These are phyloP conservation scores for Penicillium maclennaniae DNA, from an alignment of 495 filamentous ascomycete species.

Conservation along the genomic window DNA sequence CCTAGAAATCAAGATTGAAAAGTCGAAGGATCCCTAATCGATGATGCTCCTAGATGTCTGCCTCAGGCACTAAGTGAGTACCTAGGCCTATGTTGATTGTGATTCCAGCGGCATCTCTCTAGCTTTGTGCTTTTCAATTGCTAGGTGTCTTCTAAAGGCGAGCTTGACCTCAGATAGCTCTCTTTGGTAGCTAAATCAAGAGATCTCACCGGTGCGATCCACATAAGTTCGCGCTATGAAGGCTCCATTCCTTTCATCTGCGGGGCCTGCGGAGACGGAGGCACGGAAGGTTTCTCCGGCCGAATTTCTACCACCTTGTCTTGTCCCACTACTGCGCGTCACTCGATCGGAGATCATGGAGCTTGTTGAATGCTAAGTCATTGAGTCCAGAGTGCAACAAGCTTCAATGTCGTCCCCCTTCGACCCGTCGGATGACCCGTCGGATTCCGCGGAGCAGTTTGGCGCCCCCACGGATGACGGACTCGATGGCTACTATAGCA, in stretches of 20 bases:
- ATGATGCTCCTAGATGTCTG: neutral
- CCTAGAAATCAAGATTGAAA: neutral
- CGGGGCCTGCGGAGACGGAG: conserved; percentile 16
- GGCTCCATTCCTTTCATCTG: conserved; percentile 1
- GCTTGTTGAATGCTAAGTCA: neutral
- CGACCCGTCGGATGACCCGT: too few species aligned
- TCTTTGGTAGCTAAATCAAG: neutral
- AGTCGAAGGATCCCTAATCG: neutral
- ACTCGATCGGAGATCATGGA: conserved; percentile 4
- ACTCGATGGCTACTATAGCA: conserved; percentile 22
- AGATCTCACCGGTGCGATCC: neutral
- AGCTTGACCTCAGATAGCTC: neutral
- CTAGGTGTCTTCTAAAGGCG: neutral
- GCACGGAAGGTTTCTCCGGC: conserved; percentile 24
- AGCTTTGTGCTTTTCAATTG: neutral
- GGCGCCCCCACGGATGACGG: conserved; percentile 20
- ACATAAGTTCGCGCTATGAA: neutral
- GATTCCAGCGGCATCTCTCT: neutral
- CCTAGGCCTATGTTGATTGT: neutral
- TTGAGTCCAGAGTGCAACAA: neutral
- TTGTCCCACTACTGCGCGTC: conserved; percentile 8
- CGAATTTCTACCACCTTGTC: conserved; percentile 7
- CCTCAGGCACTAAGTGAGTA: neutral
- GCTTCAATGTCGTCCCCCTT: conserved; percentile 16
- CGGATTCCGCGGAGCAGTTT: conserved; percentile 13